Base-by-base conservation (phyloP, 2,329 filamentous ascomycete species). In the Microdochium trichocladiopsis region DNA sequence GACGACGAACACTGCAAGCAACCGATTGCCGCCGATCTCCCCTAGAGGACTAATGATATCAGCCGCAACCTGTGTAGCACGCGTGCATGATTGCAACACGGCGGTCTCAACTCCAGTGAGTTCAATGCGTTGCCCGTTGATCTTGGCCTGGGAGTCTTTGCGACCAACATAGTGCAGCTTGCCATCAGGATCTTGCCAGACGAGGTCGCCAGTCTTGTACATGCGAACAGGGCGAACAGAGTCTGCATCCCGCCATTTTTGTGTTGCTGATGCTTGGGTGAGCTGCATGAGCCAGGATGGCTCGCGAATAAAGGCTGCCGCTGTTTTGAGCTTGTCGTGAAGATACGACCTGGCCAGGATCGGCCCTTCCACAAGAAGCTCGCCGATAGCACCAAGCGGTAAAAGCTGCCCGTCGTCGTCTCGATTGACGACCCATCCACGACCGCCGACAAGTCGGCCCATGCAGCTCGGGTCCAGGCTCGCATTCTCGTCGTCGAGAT, bases 291-390 rank as follows among this genome's bases (percentile, higher is more conserved):
- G 33, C 43, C 43, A 47, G 9, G 9, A 5, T 6, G 43, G 43
- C 4, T 23, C 8, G 11, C 18, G 11, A 21, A 47, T 25, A 16
- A 47, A 47, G 4, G 43, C 43, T 10, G 8, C 8, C 18, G 18
- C 18, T 16, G 43, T 47, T 16, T 47, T 22, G 21, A 11, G n/a
- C 43, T 22, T 9, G 43, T 25, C 23, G 43, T 47, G 18, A 5
- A 47, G 43, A 25, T 47, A 47, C 18, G 21, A 4, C 18, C 43
- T 47, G 8, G 21, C 55, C 10, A 58, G 37, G 2, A 33, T 36
- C 2, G 55, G 53, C 14, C 56, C 55, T 48, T 57, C 56, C 10
- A 58, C 50, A 1, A 54, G n/a, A 14, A 58, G 47, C 36, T 58
- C 56, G 1, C 56, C 56, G 18, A 52, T 49, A 11, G 48, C 43